A percentile compares a stretch with the other conserved stretches of the same genome.
These are phyloP conservation scores for Auxenochlorella protothecoides DNA, from an alignment of 139 green algal species.

Conservation along the genomic window DNA sequence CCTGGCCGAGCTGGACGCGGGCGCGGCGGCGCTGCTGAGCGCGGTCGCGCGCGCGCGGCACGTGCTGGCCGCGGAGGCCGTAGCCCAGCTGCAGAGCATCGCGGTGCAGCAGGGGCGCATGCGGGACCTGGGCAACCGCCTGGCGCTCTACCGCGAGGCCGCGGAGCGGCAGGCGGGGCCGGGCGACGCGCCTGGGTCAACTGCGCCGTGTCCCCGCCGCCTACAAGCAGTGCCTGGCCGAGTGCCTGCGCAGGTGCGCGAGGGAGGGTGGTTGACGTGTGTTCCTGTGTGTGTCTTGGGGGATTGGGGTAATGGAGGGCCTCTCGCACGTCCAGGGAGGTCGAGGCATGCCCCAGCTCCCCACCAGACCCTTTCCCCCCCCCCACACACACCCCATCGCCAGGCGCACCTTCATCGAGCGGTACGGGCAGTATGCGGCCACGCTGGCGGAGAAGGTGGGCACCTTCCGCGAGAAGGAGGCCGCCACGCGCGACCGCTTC, in stretches of 20 bases:
- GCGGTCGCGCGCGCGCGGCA: neutral
- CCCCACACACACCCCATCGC: neutral
- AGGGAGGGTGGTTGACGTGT: no score
- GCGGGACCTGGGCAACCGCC: constrained; percentile 48
- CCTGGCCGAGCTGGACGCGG: no score
- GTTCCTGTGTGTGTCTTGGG: no score
- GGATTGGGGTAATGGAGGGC: constrained; percentile 6
- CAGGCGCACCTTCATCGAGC: constrained; percentile 29
- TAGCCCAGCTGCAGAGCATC: constrained; percentile 66
- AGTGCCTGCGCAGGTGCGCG: constrained; percentile 57
- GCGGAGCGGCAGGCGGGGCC: constrained; percentile 9
- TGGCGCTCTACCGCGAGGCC: constrained; percentile 9
- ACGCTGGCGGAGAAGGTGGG: constrained; percentile 68
- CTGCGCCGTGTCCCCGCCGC: constrained; percentile 49
- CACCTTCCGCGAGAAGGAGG: constrained; percentile 54
- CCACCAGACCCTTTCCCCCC: neutral
- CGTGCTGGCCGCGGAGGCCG: constrained; percentile 60
- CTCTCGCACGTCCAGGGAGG: neutral
- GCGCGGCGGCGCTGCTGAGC: no score
- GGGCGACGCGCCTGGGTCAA: constrained; percentile 31
- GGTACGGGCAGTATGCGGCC: constrained; percentile 48
- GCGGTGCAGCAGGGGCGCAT: constrained; percentile 73
- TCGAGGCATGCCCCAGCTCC: neutral
- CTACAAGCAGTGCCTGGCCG: constrained; percentile 71
- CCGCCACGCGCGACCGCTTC: constrained; percentile 46